Evolutionary conservation across 768 basidiomycete species (phyloP).

Genomic region (Rhizopogon rudus): DNA sequence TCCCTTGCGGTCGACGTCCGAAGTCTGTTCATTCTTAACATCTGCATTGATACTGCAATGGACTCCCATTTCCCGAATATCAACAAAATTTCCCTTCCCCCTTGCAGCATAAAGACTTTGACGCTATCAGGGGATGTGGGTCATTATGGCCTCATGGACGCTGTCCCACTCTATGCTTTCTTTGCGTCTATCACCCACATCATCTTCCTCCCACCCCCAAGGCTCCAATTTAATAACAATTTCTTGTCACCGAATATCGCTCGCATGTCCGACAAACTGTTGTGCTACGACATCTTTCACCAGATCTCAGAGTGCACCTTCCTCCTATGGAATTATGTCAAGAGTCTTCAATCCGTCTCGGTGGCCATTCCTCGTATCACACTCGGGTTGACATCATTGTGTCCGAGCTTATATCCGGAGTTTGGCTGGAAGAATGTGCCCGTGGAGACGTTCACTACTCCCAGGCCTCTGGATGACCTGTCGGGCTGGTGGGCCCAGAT

Average conservation of each 20-base stretch:
- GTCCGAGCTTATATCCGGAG: too few relatives aligned
- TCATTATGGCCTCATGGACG: conserved; percentile 31
- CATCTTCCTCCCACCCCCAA: conserved; percentile 15
- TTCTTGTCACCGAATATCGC: too few relatives aligned
- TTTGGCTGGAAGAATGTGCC: too few relatives aligned
- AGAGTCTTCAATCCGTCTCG: conserved; percentile 13
- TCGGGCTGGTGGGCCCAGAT: too few relatives aligned
- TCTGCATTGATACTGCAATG: conserved; percentile 18
- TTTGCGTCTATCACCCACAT: conserved; percentile 33
- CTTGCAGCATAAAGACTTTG: conserved; percentile 10
- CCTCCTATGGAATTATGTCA: conserved; percentile 31
- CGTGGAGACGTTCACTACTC: too few relatives aligned
- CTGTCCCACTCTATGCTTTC: conserved; percentile 13
- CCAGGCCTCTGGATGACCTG: too few relatives aligned
- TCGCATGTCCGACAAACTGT: too few relatives aligned
- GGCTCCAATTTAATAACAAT: too few relatives aligned
- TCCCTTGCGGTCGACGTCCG: conserved; percentile 26
- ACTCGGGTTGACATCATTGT: too few relatives aligned
- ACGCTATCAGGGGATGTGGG: conserved; percentile 25
- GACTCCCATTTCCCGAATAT: not conserved
- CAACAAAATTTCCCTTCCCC: conserved; percentile 17
- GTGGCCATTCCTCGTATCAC: not conserved
- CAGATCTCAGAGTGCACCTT: conserved; percentile 3
- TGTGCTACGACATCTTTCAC: too few relatives aligned
- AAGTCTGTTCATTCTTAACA: conserved; percentile 29